Evolutionary conservation across 2,329 filamentous ascomycete species (phyloP).

Genomic region (Diaporthe helianthi): DNA sequence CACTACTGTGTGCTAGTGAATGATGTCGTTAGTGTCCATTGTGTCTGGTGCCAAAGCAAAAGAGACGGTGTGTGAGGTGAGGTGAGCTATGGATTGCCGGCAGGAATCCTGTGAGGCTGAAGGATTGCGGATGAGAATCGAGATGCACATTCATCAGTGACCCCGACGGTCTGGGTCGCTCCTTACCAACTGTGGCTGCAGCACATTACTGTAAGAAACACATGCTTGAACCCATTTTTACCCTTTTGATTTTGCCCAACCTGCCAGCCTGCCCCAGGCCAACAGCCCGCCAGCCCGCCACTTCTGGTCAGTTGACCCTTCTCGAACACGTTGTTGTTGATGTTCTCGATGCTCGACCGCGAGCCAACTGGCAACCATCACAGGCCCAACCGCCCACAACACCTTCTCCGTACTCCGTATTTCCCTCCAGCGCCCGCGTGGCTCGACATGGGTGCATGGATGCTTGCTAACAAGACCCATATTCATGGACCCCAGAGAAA

Average conservation of each 20-base stretch:
- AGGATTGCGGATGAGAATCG: slow-evolving; percentile 14
- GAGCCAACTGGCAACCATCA: background rate
- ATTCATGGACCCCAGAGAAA: background rate
- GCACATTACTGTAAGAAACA: slow-evolving; percentile 13
- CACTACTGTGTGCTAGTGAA: background rate
- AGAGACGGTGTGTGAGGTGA: slow-evolving; percentile 24
- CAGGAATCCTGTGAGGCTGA: slow-evolving; percentile 26
- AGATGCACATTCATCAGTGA: slow-evolving; percentile 24
- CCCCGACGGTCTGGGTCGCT: slow-evolving; percentile 13
- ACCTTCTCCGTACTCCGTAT: background rate
- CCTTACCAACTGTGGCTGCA: background rate
- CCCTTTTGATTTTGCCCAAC: background rate
- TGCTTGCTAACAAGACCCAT: background rate
- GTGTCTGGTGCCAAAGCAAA: background rate
- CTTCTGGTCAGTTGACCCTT: background rate
- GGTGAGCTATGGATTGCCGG: slow-evolving; percentile 19
- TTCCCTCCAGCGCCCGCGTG: slow-evolving; percentile 26
- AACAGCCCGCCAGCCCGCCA: background rate
- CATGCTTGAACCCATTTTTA: slow-evolving; percentile 20
- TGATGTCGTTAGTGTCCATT: too few species aligned
- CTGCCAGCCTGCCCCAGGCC: background rate
- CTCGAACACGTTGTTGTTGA: background rate
- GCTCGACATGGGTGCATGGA: slow-evolving; percentile 31
- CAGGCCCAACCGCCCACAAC: slow-evolving; percentile 3
- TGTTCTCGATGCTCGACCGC: background rate